These are phyloP conservation scores for Yarrowia porcina DNA, from an alignment of 805 yeast genomes.

Conservation along the genomic window DNA sequence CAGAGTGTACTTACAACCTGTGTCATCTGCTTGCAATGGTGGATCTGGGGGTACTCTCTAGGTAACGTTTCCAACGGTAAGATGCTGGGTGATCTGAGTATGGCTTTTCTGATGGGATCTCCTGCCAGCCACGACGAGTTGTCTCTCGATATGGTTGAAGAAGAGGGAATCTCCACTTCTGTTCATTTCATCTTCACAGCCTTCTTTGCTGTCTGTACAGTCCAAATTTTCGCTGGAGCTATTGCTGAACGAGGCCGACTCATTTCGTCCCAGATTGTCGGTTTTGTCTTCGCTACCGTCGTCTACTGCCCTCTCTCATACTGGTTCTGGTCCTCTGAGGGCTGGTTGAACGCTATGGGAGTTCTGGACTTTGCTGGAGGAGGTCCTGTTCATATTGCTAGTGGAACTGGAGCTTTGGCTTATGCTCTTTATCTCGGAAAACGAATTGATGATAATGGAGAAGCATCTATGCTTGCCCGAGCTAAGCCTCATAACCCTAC, in stretches of 20 bases:
- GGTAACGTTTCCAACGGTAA: conserved; percentile 51
- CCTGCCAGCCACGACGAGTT: neutral
- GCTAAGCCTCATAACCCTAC: conserved; percentile 89
- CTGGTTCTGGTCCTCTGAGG: conserved; percentile 95
- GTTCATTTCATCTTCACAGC: conserved; percentile 89
- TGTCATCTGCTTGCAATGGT: conserved; percentile 89
- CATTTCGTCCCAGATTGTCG: conserved; percentile 92
- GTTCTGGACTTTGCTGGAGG: conserved; percentile 97
- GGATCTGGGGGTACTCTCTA: conserved; percentile 95
- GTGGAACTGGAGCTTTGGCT: conserved; percentile 92
- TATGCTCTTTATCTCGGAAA: conserved; percentile 90
- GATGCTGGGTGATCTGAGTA: conserved; percentile 60
- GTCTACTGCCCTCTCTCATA: conserved; percentile 95
- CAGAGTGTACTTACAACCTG: conserved; percentile 87
- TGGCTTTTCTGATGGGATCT: conserved; percentile 35
- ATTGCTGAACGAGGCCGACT: conserved; percentile 96
- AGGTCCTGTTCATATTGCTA: conserved; percentile 93
- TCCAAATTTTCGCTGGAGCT: conserved; percentile 93
- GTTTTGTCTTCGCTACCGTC: conserved; percentile 89
- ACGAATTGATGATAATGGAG: conserved; percentile 74
- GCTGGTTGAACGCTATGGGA: conserved; percentile 83
- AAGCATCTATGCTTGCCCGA: conserved; percentile 42
- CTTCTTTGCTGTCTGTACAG: conserved; percentile 93
- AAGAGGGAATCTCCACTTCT: conserved; percentile 69
- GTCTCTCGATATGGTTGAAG: neutral